These are phyloP conservation scores for Candolleomyces efflorescens DNA, from an alignment of 768 basidiomycete species.

Conservation along the genomic window DNA sequence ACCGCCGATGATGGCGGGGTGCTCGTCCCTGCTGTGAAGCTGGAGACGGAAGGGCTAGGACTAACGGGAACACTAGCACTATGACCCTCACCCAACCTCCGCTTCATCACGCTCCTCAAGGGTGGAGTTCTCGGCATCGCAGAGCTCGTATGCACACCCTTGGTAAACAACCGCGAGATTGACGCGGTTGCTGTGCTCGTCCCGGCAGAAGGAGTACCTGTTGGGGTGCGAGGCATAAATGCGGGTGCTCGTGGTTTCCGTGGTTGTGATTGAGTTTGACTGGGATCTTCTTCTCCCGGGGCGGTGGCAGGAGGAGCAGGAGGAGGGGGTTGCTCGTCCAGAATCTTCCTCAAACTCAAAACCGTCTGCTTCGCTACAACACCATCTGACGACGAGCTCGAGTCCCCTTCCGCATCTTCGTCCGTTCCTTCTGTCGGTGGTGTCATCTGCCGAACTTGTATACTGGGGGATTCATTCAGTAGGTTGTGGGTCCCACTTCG, in stretches of 20 bases:
- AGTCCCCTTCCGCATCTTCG: constrained; percentile 44
- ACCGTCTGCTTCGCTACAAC: constrained; percentile 61
- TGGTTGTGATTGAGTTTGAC: not conserved
- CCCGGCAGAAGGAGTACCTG: constrained; percentile 46
- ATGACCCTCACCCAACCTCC: constrained; percentile 15
- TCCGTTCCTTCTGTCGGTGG: constrained; percentile 30
- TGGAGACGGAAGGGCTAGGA: not conserved
- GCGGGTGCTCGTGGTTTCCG: constrained; percentile 22
- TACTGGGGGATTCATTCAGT: not conserved
- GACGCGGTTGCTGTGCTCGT: constrained; percentile 76
- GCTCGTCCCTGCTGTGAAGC: not conserved
- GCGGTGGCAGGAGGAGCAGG: constrained; percentile 4
- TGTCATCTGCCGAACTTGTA: constrained; percentile 41
- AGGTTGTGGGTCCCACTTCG: not conserved
- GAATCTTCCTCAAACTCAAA: constrained; percentile 64
- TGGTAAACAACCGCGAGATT: constrained; percentile 72
- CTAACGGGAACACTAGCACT: not conserved
- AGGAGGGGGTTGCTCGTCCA: constrained; percentile 48
- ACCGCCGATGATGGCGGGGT: too few species aligned
- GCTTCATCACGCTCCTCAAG: constrained; percentile 40
- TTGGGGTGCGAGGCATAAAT: constrained; percentile 48
- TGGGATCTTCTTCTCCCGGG: not conserved
- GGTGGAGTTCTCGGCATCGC: constrained; percentile 63
- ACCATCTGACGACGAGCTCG: constrained; percentile 50
- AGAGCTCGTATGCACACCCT: constrained; percentile 51